Evolutionary conservation across 2,329 filamentous ascomycete genomes (phyloP).

Genomic region (Fusarium poae): DNA sequence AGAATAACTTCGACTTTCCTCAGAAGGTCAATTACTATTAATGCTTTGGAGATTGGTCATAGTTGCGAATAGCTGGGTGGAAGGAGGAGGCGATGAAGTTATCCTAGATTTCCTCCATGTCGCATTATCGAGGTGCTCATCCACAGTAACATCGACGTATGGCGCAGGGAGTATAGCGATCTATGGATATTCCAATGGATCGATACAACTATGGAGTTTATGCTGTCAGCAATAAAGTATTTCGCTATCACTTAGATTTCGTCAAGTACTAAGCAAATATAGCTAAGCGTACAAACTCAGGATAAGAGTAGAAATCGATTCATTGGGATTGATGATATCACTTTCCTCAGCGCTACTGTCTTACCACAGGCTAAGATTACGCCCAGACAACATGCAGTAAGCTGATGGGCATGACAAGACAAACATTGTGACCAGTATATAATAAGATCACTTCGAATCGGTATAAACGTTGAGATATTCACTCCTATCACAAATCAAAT

Average conservation of each 20-base stretch:
- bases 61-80: background rate
- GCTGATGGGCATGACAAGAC: background rate
- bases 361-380: background rate
- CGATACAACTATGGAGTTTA: background rate
- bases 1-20: conserved; percentile 25
- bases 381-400: background rate
- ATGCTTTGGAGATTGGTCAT: background rate
- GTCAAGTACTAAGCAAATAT: background rate
- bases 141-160: background rate
- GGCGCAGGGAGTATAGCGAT: background rate
- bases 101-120: conserved; percentile 15
- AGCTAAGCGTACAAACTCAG: background rate
- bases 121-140: background rate
- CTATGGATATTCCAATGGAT: background rate
- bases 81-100: background rate
- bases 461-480: background rate
- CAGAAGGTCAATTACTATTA: conserved; percentile 1
- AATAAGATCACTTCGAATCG: background rate
- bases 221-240: background rate
- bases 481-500: background rate
- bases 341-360: background rate
- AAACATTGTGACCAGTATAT: background rate
- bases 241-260: background rate
- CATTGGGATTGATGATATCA: background rate
- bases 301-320: background rate